A percentile compares a stretch with the other conserved stretches of the same genome.
Conservation (phyloP, 2,329 filamentous ascomycete genomes). For the Colletotrichum sp. region DNA sequence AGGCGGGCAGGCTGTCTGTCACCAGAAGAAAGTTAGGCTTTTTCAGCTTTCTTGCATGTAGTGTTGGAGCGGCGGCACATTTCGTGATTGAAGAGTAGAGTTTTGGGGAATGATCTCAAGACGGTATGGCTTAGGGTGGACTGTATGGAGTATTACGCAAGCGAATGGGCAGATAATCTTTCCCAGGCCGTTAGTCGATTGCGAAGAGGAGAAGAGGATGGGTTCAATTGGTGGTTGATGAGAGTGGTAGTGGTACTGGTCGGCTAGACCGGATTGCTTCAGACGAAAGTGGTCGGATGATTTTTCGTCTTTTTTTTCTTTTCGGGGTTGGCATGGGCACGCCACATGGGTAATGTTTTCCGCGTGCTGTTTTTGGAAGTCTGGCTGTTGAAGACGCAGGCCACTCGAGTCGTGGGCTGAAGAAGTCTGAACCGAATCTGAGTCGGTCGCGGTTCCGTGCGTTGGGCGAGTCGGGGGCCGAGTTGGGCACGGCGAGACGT, state of each 20-base stretch:
- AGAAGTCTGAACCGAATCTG: background rate
- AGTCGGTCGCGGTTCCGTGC: background rate
- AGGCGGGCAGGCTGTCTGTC: background rate
- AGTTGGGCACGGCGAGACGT: background rate
- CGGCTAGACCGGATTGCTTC: background rate
- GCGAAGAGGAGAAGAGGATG: background rate
- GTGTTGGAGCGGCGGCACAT: background rate
- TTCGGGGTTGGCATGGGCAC: background rate
- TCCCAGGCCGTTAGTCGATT: background rate
- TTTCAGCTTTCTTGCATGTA: background rate
- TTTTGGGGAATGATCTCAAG: background rate
- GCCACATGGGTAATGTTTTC: background rate
- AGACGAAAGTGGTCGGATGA: conserved; percentile 3
- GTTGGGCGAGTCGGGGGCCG: background rate
- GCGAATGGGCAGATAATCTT: background rate
- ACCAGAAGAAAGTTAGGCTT: background rate
- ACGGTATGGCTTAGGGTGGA: background rate
- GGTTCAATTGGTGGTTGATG: background rate
- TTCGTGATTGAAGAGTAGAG: background rate
- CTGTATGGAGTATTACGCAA: background rate
- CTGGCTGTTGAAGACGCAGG: background rate
- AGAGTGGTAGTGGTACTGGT: background rate
- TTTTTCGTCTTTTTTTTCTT: background rate
- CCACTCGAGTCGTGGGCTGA: background rate
- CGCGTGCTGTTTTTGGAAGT: background rate